Base-by-base conservation (phyloP, 129 eudicot species). In the Escallonia rubra region DNA sequence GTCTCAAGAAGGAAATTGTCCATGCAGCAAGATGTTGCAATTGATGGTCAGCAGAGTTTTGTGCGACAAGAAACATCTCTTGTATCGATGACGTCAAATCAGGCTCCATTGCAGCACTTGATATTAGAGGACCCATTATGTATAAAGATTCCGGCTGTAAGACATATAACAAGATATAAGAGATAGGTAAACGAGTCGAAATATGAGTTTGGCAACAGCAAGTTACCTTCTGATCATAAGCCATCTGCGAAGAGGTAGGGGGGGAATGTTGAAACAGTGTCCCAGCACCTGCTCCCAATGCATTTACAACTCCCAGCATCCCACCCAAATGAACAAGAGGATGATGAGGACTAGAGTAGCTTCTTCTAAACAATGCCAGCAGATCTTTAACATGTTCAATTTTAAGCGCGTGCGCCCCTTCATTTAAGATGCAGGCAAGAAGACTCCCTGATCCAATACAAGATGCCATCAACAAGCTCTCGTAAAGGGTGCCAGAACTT, bases 261-360 rank as follows among this genome's bases (percentile, higher is more conserved):
- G 91, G 78, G 66, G 40, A 57, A 41, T 65, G 68, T 74, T 73
- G 84, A 79, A 76, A 58, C 66, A 77, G 63, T 44, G 70, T 59
- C 67, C 97, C 99, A 58, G 87, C 90, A 55, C 88, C 88, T 55
- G 93, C 93, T 15, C 99, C 99, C 72, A 94, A 73, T 45, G 86
- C 83, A 70, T 89, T 94, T n/a, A 94, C 88, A 75, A 94, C 80
- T 61, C 97, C 99, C 79, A 94, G 85, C 93, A 94, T 86, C 16
- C 93, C 99, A 80, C 99, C 96, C 57, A 94, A 81, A 75, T 86
- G 95, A 39, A 87, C 14, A 69, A 89, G 80, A 66, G 87, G 90
- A 40, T 88, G 89, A 63, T 82, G 68, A 52, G 87, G 69, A 70
- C 52, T 74, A 15, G 93, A 72, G 79, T 89, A 94, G 50, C 76